Evolutionary conservation across 495 filamentous ascomycete species (phyloP), one percentile per base, ranked within the genome.

Genomic region (Penicillium silybi): DNA sequence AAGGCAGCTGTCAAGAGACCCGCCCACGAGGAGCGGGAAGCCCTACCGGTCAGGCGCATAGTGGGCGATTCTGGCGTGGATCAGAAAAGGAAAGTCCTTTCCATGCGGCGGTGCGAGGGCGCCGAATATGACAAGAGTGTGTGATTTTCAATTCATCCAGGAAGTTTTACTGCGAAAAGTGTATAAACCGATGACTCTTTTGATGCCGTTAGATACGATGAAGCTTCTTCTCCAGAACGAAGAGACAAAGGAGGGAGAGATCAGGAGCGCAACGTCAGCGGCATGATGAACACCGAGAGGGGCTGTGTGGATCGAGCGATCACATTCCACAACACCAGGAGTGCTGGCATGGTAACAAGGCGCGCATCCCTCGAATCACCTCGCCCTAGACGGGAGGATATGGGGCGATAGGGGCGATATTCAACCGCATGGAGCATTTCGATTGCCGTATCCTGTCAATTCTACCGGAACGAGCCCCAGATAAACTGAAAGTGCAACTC

Each of bases 271-370:
- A 23, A 56, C 44, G 19, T 42, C 52, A 57, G 32, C 4, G 18
- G 35, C 41, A 52, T 20, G 47, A 35, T 44, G 10, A 39, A 20
- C 6, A 17, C n/a, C 10, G 25, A 47, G 39, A 25, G 44, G 40
- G 47, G 40, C 17, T 26, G 43, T 18, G 53, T 60, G 60, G 53
- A 54, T 54, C 35, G 9, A 25, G 37, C 2, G 26, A 29, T 35
- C 49, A 56, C 61, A 64, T 64, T 64, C 61, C 61, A 54, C 25
- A 40, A 40, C 40, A 37, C 47, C 20, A 57, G 53, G 47, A 56
- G 56, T 54, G 47, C 52, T 58, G 61, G 61, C 49, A 64, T 64
- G 61, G 58, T 64, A 61, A 64, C 61, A 64, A 49, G 54, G 52
- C 48, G 41, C 56, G n/a, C 25, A 52, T 50, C 54, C 49, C 52